These are phyloP conservation scores for Handroanthus guayacan DNA, from an alignment of 257 asterid species.

Conservation along the genomic window DNA sequence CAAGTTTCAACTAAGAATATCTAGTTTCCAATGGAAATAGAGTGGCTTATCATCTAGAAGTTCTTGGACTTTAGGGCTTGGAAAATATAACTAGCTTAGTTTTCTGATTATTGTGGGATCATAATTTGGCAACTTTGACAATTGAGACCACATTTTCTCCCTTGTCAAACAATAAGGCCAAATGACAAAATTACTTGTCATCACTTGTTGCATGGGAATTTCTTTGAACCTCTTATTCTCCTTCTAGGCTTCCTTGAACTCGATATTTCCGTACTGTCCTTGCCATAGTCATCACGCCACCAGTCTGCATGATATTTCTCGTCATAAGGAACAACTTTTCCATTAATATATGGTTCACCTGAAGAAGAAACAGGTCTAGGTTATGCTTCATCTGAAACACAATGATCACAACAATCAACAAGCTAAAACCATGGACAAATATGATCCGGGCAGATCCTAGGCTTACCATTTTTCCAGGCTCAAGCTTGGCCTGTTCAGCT, in stretches of 20 bases:
- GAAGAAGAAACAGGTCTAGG: slow-evolving; percentile 15
- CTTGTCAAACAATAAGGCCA: neutral
- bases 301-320: slow-evolving; percentile 48
- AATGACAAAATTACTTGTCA: neutral
- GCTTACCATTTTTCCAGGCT: no score
- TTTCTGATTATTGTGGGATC: neutral
- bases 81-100: neutral
- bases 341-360: slow-evolving; percentile 54
- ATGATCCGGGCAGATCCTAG: no score
- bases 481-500: no score
- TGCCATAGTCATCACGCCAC: slow-evolving; percentile 23
- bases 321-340: slow-evolving; percentile 48
- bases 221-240: slow-evolving; percentile 32
- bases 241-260: slow-evolving; percentile 32
- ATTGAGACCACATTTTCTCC: neutral
- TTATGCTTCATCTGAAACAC: neutral
- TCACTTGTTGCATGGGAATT: slow-evolving; percentile 15
- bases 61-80: slow-evolving; percentile 5
- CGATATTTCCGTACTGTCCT: slow-evolving; percentile 1
- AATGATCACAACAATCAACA: no score
- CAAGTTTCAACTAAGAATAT: neutral
- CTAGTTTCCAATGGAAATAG: slow-evolving; percentile 30
- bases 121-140: slow-evolving; percentile 29
- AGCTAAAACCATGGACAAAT: no score
- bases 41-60: slow-evolving; percentile 22